Evolutionary conservation across 2,329 filamentous ascomycete species (phyloP), one percentile per base, ranked within the genome.

Genomic region (Fusarium caatingaense): DNA sequence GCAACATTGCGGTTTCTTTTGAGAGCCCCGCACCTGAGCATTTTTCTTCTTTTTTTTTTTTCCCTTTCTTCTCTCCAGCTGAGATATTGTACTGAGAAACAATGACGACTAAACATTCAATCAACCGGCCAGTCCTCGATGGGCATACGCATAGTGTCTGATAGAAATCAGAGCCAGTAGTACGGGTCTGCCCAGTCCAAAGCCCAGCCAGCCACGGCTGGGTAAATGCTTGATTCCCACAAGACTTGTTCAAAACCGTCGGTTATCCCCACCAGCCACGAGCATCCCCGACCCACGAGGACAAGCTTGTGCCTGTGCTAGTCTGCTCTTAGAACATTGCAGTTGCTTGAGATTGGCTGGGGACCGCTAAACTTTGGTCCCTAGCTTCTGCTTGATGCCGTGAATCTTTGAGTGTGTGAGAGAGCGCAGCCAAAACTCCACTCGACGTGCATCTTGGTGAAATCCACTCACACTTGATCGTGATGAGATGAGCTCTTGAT

Each of bases 401-500:
- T 67, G 62, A 61, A 56, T 63, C 50, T 72, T 66, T 49, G 56
- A 58, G 53, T 48, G 49, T 28, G 59, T 61, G 59, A 28, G 50
- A 68, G 15, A 68, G 45, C 55, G 34, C 18, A 37, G 10, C 34
- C 34, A 37, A 48, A 53, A 54, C 72, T 58, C 72, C 72, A 73
- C 72, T 56, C 30, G 32, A 56, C 20, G 44, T 51, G 53, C 53
- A 53, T 57, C 8, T 25, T 34, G 34, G 40, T 57, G 46, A 51
- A 66, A 64, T 61, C 72, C 72, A 74, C 72, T 47, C 69, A 70
- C 64, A 70, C 72, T 72, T 66, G 68, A 72, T 71, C 62, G 49
- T 63, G 58, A 54, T 51, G 32, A 42, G 18, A 28, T 72, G 60
- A 54, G 68, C 68, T 70, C 71, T 60, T 54, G 53, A 67, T 34